phyloP scores from a whole-genome alignment of 192 early-diverging fungal genomes.

The Umbelopsis ramanniana region DNA sequence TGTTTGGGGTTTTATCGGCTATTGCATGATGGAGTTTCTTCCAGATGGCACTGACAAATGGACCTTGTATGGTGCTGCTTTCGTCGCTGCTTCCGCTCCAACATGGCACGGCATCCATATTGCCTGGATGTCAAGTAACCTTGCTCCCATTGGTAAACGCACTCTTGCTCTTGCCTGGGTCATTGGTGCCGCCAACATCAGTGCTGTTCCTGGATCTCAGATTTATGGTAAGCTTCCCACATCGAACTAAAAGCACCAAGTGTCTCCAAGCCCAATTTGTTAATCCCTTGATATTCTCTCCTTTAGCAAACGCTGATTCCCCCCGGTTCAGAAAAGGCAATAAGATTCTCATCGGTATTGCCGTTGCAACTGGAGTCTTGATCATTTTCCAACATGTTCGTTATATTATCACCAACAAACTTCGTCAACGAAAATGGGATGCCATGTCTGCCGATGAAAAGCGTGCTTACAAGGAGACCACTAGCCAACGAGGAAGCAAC shows the following conservation, averaged over 20 bases:
- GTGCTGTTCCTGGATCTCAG: constrained; percentile 32
- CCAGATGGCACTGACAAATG: constrained; percentile 43
- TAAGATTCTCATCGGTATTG: constrained; percentile 50
- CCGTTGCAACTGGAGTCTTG: constrained; percentile 36
- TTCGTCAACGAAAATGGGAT: constrained; percentile 52
- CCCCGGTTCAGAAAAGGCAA: constrained; percentile 57
- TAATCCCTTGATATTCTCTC: too few relatives aligned
- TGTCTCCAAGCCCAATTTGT: too few relatives aligned
- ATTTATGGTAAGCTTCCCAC: constrained; percentile 20
- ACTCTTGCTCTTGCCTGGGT: constrained; percentile 28
- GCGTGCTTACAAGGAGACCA: constrained; percentile 55
- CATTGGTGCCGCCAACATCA: constrained; percentile 32
- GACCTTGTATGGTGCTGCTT: constrained; percentile 40
- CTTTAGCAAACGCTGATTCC: constrained; percentile 36
- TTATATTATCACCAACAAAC: constrained; percentile 51
- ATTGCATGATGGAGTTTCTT: constrained; percentile 34
- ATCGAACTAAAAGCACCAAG: too few relatives aligned
- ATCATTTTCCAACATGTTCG: constrained; percentile 49
- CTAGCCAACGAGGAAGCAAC: constrained; percentile 53
- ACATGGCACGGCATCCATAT: constrained; percentile 27
- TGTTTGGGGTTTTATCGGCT: constrained; percentile 31
- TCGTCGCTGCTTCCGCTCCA: constrained; percentile 36
- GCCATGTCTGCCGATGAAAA: constrained; percentile 53
- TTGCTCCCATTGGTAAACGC: constrained; percentile 36
- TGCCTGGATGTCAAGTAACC: constrained; percentile 34